Evolutionary conservation across 805 yeast genomes (phyloP).

Genomic region (Pichia ethanolica): DNA sequence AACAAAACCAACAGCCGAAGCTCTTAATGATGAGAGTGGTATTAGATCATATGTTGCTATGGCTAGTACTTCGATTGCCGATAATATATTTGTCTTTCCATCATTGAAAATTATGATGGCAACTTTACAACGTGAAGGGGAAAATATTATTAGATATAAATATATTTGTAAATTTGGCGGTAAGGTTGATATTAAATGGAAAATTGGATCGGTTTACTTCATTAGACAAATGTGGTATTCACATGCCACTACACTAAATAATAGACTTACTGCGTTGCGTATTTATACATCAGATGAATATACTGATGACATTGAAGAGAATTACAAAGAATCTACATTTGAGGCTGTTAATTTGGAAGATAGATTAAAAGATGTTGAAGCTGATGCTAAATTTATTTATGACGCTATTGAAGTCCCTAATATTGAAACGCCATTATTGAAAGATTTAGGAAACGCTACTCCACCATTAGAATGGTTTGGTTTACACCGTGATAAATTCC

Average conservation of each 20-base stretch:
- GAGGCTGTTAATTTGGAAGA: conserved; percentile 32
- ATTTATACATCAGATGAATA: conserved; percentile 27
- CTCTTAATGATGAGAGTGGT: conserved; percentile 26
- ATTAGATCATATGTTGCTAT: conserved; percentile 50
- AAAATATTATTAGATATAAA: conserved; percentile 53
- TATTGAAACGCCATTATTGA: conserved; percentile 83
- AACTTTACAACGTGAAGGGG: conserved; percentile 51
- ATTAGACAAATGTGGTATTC: conserved; percentile 89
- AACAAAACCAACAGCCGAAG: conserved; percentile 42
- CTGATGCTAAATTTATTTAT: conserved; percentile 45
- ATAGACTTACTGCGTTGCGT: conserved; percentile 42
- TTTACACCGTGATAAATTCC: conserved; percentile 76
- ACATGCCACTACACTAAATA: conserved; percentile 65
- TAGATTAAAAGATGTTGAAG: conserved; percentile 40
- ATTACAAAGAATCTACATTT: conserved; percentile 28
- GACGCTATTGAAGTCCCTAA: conserved; percentile 65
- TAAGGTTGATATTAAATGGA: conserved; percentile 88
- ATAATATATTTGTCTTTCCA: conserved; percentile 75
- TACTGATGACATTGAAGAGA: conserved; percentile 26
- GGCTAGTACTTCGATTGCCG: conserved; percentile 63
- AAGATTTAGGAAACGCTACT: conserved; percentile 92
- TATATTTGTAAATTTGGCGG: conserved; percentile 79
- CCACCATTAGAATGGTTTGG: conserved; percentile 99
- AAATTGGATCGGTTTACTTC: conserved; percentile 82
- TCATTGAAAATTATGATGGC: conserved; percentile 68